Conservation (phyloP, 1,284 basidiomycete genomes). For the Xerocomus amazonicus region DNA sequence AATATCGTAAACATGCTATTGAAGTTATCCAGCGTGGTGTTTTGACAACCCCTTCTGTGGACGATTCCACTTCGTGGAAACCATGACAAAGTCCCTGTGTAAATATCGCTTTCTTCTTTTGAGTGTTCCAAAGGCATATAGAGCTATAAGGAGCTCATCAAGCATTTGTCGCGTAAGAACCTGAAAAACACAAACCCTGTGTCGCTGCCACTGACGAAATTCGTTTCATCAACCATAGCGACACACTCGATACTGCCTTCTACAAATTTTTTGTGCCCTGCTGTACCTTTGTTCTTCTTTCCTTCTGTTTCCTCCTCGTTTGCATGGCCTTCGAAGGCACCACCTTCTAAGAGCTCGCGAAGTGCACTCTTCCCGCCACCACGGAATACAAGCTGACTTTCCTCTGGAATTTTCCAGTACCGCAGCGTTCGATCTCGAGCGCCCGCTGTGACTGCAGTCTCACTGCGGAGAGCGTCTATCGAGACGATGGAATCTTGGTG, state of each 20-base stretch:
- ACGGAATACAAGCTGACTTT: conserved; percentile 93
- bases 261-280: conserved; percentile 55
- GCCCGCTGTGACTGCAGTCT: conserved; percentile 85
- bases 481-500: conserved; percentile 88
- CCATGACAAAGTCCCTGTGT: conserved; percentile 86
- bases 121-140: conserved; percentile 88
- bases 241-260: conserved; percentile 94
- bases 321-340: conserved; percentile 45
- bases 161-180: neutral
- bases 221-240: conserved; percentile 91
- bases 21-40: conserved; percentile 91
- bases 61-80: conserved; percentile 63
- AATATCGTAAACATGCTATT: conserved; percentile 79
- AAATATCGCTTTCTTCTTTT: conserved; percentile 95
- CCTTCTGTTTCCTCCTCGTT: conserved; percentile 47
- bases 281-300: conserved; percentile 38
- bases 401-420: conserved; percentile 97
- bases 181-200: conserved; percentile 65
- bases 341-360: conserved; percentile 79
- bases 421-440: conserved; percentile 88
- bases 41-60: conserved; percentile 69
- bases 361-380: conserved; percentile 83
- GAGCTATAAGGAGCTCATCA: conserved; percentile 48
- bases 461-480: conserved; percentile 78
- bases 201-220: conserved; percentile 93